These are phyloP conservation scores for Candida sanyaensis DNA, from an alignment of 1,139 yeast species.

Conservation along the genomic window DNA sequence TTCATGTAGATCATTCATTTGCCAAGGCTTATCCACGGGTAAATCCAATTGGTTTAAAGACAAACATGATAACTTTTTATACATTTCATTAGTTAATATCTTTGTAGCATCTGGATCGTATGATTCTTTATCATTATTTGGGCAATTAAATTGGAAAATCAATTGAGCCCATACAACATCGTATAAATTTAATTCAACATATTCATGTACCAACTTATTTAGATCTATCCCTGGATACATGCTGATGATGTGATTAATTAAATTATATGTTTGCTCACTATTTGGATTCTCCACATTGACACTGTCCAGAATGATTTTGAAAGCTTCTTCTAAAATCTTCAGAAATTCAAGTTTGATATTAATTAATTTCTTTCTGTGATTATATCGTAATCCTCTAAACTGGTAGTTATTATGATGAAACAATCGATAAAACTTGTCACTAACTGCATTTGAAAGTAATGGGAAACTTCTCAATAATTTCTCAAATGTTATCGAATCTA, in stretches of 20 bases:
- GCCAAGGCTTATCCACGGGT: conserved; percentile 47
- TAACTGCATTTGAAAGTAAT: conserved; percentile 44
- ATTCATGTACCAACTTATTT: conserved; percentile 60
- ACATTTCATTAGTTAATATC: conserved; percentile 32
- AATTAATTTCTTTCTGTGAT: conserved; percentile 28
- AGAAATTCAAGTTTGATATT: conserved; percentile 35
- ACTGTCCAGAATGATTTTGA: conserved; percentile 42
- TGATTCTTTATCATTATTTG: conserved; percentile 32
- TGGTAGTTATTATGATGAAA: conserved; percentile 47
- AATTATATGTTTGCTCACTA: conserved; percentile 35
- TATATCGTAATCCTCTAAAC: conserved; percentile 32
- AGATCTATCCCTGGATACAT: conserved; percentile 52
- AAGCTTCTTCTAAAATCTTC: conserved; percentile 38
- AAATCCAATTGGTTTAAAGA: conserved; percentile 75
- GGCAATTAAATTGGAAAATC: conserved; percentile 34
- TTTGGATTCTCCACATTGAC: conserved; percentile 38
- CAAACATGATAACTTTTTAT: conserved; percentile 48
- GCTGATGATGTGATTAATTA: conserved; percentile 32
- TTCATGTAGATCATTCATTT: conserved; percentile 44
- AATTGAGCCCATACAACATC: conserved; percentile 64
- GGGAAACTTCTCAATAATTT: conserved; percentile 51
- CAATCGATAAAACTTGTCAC: conserved; percentile 44
- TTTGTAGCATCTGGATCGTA: conserved; percentile 31
- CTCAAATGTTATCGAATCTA: conserved; percentile 35
- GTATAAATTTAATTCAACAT: conserved; percentile 68